phyloP scores from a whole-genome alignment of 1,139 yeast species.

The Candida sp. region DNA sequence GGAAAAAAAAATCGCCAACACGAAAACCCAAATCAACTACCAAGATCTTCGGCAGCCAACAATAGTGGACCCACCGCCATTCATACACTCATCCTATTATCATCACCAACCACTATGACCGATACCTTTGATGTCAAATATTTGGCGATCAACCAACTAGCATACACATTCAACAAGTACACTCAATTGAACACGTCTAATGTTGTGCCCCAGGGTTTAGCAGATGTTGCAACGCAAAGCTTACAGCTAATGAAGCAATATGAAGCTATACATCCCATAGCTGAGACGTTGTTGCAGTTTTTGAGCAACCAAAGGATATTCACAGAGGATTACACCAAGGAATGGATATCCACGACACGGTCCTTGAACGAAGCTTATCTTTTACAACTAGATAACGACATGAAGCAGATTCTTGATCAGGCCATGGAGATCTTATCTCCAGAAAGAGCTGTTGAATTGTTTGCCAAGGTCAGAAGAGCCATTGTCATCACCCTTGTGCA shows the following conservation, averaged over 20 bases:
- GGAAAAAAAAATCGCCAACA: background rate
- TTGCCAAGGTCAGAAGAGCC: constrained; percentile 12
- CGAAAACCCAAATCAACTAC: background rate
- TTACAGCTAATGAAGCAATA: constrained; percentile 24
- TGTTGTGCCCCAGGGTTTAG: background rate
- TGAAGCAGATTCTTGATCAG: background rate
- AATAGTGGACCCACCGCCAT: no score
- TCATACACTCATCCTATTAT: background rate
- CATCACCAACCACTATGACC: background rate
- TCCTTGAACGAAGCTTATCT: background rate
- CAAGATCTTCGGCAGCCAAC: background rate
- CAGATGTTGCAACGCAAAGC: constrained; percentile 9
- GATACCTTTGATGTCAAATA: constrained; percentile 12
- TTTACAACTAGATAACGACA: constrained; percentile 4
- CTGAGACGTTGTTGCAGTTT: constrained; percentile 14
- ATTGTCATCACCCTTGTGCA: constrained; percentile 17
- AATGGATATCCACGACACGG: constrained; percentile 8
- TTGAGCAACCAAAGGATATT: constrained; percentile 8
- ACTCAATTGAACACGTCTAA: constrained; percentile 3
- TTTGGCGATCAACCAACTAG: constrained; percentile 16
- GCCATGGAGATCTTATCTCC: constrained; percentile 2
- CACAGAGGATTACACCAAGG: background rate
- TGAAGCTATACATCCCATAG: constrained; percentile 21
- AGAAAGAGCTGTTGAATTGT: constrained; percentile 7
- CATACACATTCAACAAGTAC: constrained; percentile 16